A percentile compares a stretch with the other conserved stretches of the same genome.
Conservation (phyloP, 2,329 filamentous ascomycete genomes). For the Diaporthe helianthi region DNA sequence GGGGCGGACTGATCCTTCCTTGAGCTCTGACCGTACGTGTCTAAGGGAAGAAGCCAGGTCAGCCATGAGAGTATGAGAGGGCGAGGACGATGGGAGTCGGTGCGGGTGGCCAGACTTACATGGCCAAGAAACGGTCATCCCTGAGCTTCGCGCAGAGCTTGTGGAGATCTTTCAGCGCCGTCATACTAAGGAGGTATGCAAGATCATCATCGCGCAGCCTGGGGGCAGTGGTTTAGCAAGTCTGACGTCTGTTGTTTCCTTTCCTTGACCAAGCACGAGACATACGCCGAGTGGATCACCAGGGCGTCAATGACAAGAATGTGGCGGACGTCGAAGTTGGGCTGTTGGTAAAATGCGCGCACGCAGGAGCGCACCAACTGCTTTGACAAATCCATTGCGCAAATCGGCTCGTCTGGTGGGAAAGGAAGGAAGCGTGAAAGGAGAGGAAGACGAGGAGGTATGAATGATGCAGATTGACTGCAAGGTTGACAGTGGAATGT, state of each 20-base stretch:
- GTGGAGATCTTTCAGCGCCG: conserved; percentile 83
- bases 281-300: conserved; percentile 81
- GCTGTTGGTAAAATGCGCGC: conserved; percentile 68
- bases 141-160: conserved; percentile 85
- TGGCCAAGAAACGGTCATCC: conserved; percentile 84
- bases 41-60: conserved; percentile 47
- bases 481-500: conserved; percentile 2
- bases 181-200: conserved; percentile 84
- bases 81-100: neutral
- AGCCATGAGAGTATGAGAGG: neutral
- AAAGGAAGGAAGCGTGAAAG: neutral
- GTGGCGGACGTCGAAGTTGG: conserved; percentile 76
- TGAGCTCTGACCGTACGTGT: conserved; percentile 77
- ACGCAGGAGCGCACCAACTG: conserved; percentile 85
- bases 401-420: neutral
- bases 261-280: conserved; percentile 71
- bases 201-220: conserved; percentile 88
- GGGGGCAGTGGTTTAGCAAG: conserved; percentile 69
- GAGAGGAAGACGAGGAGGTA: no score
- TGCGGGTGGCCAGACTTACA: conserved; percentile 59
- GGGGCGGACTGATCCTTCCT: conserved; percentile 81
- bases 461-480: neutral
- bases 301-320: conserved; percentile 87
- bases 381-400: conserved; percentile 63
- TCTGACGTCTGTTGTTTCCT: conserved; percentile 79